phyloP scores from a whole-genome alignment of 1,139 yeast species.

The Yamadazyma dendronema region DNA sequence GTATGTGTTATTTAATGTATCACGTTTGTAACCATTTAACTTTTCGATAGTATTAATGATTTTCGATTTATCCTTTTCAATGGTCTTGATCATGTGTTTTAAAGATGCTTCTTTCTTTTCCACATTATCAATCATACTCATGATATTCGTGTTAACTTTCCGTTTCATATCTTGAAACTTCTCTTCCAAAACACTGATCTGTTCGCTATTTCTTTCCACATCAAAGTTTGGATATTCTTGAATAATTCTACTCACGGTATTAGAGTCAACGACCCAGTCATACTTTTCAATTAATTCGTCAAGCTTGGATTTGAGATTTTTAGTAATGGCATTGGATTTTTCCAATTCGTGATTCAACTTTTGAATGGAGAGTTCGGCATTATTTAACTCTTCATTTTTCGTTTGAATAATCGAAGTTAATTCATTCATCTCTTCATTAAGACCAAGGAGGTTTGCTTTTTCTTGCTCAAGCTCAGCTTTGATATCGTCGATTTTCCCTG shows the following conservation, averaged over 20 bases:
- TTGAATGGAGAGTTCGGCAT: slow-evolving; percentile 55
- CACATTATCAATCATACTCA: slow-evolving; percentile 92
- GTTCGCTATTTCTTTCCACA: slow-evolving; percentile 58
- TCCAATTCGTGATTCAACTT: slow-evolving; percentile 65
- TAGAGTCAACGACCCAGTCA: slow-evolving; percentile 72
- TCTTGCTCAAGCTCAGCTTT: slow-evolving; percentile 57
- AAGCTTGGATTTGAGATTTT: slow-evolving; percentile 42
- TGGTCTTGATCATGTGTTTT: slow-evolving; percentile 78
- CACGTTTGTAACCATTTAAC: slow-evolving; percentile 81
- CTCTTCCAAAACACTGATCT: slow-evolving; percentile 56
- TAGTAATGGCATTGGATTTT: slow-evolving; percentile 47
- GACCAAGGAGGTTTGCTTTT: slow-evolving; percentile 59
- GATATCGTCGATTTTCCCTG: slow-evolving; percentile 31
- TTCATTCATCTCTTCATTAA: slow-evolving; percentile 76
- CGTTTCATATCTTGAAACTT: slow-evolving; percentile 74
- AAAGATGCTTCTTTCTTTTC: slow-evolving; percentile 84
- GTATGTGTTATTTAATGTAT: slow-evolving; percentile 82
- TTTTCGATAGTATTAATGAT: slow-evolving; percentile 87
- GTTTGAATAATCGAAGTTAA: slow-evolving; percentile 50
- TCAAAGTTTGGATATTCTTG: slow-evolving; percentile 63
- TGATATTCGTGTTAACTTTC: slow-evolving; percentile 83
- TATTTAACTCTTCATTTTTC: slow-evolving; percentile 52
- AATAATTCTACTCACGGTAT: slow-evolving; percentile 51
- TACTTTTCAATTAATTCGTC: slow-evolving; percentile 53
- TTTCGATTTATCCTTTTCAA: slow-evolving; percentile 86